Base-by-base conservation (phyloP, 805 yeast species). In the Yarrowia divulgata region DNA sequence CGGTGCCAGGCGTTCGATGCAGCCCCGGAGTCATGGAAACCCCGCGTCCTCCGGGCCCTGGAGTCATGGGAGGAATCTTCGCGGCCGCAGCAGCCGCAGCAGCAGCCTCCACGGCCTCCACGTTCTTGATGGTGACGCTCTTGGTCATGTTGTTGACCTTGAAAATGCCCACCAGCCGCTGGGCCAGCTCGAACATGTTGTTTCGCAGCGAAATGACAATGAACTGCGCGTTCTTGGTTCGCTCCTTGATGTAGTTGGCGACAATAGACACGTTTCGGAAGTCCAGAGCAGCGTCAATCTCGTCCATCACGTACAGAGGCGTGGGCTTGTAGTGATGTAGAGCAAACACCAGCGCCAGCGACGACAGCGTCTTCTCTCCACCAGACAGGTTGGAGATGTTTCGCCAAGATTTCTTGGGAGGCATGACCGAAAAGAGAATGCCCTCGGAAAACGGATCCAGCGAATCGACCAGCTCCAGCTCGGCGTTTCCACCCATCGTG, bases 401-500 rank as follows among this genome's bases (percentile, higher is more conserved):
- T 76, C 90, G 90, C 99, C 99, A 95, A 46, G 96, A 89, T 78
- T 95, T 95, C 80, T 93, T 94, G 0, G 99, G 99, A 1, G 99
- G 99, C 99, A 95, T 95, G 7, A 95, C 99, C 78, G 97, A 90
- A 78, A 95, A 95, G 50, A 93, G 81, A 46, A 95, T 93, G 40
- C 99, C 99, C 79, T 95, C 99, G 0, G 97, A 88, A 75, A 95
- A 95, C n/a, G 99, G 99, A 79, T 95, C 98, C 76, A 94, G 84
- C 71, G 97, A 90, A 76, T 95, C 99, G 19, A 93, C 98, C 55
- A 94, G 83, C 77, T 95, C 99, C 43, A 95, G 83, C 77, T 95
- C 99, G 0, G 99, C 99, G 81, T 94, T 95, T 42, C 99, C 99
- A 35, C 99, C 99, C 96, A 94, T 93, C 0, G 99, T 95, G 71